These are phyloP conservation scores for Sporothrix variecibatus DNA, from an alignment of 2,329 filamentous ascomycete species.

Conservation along the genomic window DNA sequence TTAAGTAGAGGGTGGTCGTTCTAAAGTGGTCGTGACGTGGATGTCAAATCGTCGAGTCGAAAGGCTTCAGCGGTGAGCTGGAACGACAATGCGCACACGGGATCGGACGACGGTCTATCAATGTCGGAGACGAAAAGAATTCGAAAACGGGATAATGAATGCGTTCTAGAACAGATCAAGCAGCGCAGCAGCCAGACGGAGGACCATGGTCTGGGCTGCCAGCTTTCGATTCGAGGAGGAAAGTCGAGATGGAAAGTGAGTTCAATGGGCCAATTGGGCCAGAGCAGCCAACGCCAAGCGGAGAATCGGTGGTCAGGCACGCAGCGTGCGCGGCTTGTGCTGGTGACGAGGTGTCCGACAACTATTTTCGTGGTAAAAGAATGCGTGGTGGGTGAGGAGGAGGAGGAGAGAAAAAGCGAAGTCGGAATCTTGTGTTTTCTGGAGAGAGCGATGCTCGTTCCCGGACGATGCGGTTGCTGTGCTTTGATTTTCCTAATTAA, in stretches of 20 bases:
- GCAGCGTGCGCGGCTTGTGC: neutral
- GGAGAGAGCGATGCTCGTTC: neutral
- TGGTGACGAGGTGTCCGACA: neutral
- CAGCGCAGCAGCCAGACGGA: constrained; percentile 24
- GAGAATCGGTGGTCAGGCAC: neutral
- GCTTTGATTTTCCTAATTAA: constrained; percentile 5
- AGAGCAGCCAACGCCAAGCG: neutral
- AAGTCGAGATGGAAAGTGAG: neutral
- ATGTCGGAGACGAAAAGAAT: neutral
- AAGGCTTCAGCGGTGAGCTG: neutral
- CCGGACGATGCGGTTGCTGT: constrained; percentile 18
- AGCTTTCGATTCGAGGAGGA: neutral
- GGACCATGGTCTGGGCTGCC: constrained; percentile 25
- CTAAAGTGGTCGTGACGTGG: neutral
- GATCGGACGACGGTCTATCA: neutral
- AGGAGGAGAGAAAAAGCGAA: neutral
- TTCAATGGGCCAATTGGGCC: neutral
- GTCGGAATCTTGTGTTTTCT: neutral
- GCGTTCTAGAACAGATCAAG: constrained; percentile 3
- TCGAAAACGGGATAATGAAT: neutral
- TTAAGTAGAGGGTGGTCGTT: neutral
- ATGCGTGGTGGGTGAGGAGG: neutral
- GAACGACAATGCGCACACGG: neutral
- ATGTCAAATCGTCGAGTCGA: neutral
- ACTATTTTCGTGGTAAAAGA: too few relatives aligned